Percentiles rank a stretch among this genome's conserved stretches.
Conservation (phyloP, 129 eudicot species). For the Deinandra increscens region DNA sequence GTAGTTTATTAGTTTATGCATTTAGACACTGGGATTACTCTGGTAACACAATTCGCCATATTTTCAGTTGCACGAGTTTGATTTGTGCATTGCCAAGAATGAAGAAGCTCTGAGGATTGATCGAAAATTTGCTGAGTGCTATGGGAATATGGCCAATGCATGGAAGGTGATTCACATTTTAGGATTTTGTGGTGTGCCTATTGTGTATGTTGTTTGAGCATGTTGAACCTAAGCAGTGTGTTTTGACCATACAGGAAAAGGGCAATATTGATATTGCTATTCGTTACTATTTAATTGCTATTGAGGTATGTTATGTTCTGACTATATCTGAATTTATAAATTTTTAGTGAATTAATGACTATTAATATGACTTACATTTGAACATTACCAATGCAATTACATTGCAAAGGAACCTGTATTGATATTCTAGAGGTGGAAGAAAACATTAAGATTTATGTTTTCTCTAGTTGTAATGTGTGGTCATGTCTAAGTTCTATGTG, state of each 20-base stretch:
- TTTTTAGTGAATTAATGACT: background rate
- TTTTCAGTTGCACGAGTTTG: constrained; percentile 81
- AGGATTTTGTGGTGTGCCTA: background rate
- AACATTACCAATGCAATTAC: background rate
- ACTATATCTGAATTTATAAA: background rate
- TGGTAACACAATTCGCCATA: constrained; percentile 16
- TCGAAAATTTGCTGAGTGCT: constrained; percentile 93
- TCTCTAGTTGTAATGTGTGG: background rate
- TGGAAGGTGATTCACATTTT: constrained; percentile 63
- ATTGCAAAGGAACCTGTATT: constrained; percentile 1
- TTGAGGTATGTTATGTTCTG: constrained; percentile 61
- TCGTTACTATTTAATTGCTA: constrained; percentile 81
- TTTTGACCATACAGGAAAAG: constrained; percentile 63
- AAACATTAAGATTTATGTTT: background rate
- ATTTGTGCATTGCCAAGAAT: constrained; percentile 75
- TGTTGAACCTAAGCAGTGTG: background rate
- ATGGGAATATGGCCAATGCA: constrained; percentile 99
- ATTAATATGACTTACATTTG: background rate
- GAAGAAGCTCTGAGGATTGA: constrained; percentile 92
- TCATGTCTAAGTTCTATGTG: background rate
- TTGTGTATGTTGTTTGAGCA: constrained; percentile 1
- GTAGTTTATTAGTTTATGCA: background rate
- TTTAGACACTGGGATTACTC: background rate
- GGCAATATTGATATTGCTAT: constrained; percentile 95
- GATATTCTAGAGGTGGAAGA: background rate